Evolutionary conservation across 2,329 filamentous ascomycete species (phyloP).

Genomic region (Polychaeton citri): DNA sequence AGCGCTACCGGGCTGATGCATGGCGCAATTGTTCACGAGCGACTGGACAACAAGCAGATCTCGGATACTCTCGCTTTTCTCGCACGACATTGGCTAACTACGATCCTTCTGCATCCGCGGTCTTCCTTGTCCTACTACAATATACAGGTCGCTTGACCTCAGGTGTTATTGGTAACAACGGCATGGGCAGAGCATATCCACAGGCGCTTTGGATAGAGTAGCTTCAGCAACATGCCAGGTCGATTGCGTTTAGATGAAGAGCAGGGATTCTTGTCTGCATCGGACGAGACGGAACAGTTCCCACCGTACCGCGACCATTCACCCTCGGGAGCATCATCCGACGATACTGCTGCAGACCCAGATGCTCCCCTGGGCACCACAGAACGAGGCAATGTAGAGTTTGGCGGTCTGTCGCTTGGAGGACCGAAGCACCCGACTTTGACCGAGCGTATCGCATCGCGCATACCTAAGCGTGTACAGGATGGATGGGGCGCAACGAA

Average conservation of each 20-base stretch:
- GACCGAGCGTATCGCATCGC: slow-evolving; percentile 11
- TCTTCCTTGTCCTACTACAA: neutral
- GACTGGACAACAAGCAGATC: neutral
- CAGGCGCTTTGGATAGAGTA: neutral
- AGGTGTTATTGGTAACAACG: too few relatives aligned
- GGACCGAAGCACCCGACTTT: slow-evolving; percentile 7
- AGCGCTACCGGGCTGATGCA: neutral
- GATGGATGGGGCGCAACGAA: slow-evolving; percentile 1
- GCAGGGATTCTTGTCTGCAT: neutral
- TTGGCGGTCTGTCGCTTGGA: slow-evolving; percentile 11
- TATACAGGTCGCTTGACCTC: neutral
- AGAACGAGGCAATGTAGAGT: slow-evolving; percentile 10
- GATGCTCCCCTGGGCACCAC: slow-evolving; percentile 13
- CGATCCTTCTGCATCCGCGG: too few relatives aligned
- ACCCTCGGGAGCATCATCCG: slow-evolving; percentile 14
- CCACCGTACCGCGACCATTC: neutral
- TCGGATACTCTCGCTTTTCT: neutral
- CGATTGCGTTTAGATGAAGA: neutral
- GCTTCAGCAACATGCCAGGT: neutral
- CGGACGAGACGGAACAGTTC: neutral
- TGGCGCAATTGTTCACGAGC: neutral
- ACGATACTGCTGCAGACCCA: slow-evolving; percentile 12
- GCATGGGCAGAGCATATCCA: neutral
- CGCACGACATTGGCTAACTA: neutral
- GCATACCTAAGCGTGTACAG: slow-evolving; percentile 14